A percentile compares a stretch with the other conserved stretches of the same genome.
These are phyloP conservation scores for Larix kaempferi DNA, from an alignment of 75 land plant genomes.

Conservation along the genomic window DNA sequence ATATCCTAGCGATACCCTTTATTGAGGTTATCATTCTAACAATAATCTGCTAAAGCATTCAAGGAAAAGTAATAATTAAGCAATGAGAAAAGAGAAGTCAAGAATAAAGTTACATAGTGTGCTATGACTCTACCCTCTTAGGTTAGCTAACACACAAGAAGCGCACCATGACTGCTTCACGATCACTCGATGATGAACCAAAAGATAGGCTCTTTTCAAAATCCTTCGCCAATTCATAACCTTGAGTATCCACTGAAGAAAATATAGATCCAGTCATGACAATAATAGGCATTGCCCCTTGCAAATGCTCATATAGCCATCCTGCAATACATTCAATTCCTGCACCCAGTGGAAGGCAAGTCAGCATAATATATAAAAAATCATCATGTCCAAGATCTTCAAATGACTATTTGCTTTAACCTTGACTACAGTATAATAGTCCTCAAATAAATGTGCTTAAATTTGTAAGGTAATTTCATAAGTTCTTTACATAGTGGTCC, in stretches of 20 bases:
- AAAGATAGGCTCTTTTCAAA: conserved; percentile 5
- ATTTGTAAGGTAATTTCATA: no score
- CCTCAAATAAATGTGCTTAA: no score
- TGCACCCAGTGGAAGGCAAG: conserved; percentile 2
- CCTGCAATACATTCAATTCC: conserved; percentile 17
- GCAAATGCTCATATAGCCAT: conserved; percentile 17
- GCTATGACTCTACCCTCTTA: not conserved
- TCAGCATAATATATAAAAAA: not conserved
- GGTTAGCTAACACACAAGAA: not conserved
- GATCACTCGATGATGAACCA: not conserved
- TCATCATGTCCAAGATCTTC: not conserved
- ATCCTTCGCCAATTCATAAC: not conserved
- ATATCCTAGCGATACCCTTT: no score
- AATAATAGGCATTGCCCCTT: conserved; percentile 17
- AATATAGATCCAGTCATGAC: conserved; percentile 6
- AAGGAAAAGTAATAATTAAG: not conserved
- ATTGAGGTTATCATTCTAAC: no score
- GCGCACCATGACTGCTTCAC: conserved; percentile 8
- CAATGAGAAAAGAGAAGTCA: not conserved
- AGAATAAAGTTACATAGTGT: not conserved
- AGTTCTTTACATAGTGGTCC: no score
- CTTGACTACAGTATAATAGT: no score
- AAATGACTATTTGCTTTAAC: not conserved
- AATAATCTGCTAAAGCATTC: not conserved
- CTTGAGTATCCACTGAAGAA: not conserved